phyloP scores from a whole-genome alignment of 2,329 filamentous ascomycete species.

The Sclerotinia minor region DNA sequence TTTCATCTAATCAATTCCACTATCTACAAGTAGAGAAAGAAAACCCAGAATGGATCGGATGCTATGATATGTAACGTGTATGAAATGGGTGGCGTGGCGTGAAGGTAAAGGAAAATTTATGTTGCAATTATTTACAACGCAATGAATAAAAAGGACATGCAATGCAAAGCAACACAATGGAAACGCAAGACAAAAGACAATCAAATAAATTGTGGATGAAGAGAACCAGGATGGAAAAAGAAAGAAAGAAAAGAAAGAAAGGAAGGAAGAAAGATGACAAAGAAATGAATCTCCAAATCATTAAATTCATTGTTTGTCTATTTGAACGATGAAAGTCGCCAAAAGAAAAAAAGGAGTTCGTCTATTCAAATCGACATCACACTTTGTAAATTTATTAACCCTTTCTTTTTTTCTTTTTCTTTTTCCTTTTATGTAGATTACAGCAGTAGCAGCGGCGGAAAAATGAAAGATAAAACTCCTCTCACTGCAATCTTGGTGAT shows the following conservation, averaged over 20 bases:
- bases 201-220: neutral
- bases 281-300: neutral
- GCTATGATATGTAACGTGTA: slow-evolving; percentile 8
- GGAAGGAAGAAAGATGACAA: slow-evolving; percentile 1
- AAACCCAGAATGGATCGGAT: neutral
- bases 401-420: neutral
- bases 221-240: neutral
- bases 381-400: slow-evolving; percentile 10
- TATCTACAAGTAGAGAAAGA: neutral
- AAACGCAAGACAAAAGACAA: slow-evolving; percentile 10
- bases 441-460: neutral
- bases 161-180: neutral
- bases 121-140: neutral
- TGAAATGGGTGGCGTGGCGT: neutral
- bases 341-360: slow-evolving; percentile 23
- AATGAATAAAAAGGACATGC: slow-evolving; percentile 3
- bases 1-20: neutral
- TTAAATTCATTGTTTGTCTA: neutral
- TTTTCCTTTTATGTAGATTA: no score
- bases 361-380: slow-evolving; percentile 14
- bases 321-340: slow-evolving; percentile 1
- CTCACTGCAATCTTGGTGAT: neutral
- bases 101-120: neutral
- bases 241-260: neutral
- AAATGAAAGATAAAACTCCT: slow-evolving; percentile 21